Evolutionary conservation across 116 monocot species (phyloP).

Genomic region (Zostera marina): DNA sequence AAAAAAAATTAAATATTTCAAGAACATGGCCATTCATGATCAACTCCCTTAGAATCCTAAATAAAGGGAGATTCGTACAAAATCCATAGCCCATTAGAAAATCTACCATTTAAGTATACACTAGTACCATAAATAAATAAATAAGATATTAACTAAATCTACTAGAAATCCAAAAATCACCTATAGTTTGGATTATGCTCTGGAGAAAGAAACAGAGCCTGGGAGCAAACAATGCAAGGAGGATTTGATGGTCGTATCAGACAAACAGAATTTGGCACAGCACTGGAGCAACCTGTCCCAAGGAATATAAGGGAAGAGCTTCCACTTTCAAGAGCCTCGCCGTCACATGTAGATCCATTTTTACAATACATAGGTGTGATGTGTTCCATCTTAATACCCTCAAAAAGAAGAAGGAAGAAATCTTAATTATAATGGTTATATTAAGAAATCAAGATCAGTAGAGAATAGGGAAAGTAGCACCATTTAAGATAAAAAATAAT

Average conservation of each 20-base stretch:
- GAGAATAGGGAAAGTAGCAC: too few relatives aligned
- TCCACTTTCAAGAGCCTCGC: neutral
- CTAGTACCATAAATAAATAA: too few relatives aligned
- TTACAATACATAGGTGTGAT: neutral
- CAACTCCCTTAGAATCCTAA: neutral
- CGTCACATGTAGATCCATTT: neutral
- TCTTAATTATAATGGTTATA: too few relatives aligned
- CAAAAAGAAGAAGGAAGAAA: neutral
- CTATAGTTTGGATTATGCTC: conserved; percentile 86
- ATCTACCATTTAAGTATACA: too few relatives aligned
- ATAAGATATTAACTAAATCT: neutral
- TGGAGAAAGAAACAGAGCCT: conserved; percentile 49
- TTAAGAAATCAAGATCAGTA: too few relatives aligned
- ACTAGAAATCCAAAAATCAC: conserved; percentile 10
- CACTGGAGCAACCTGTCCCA: conserved; percentile 85
- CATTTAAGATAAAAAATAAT: too few relatives aligned
- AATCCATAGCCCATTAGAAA: too few relatives aligned
- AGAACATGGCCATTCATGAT: neutral
- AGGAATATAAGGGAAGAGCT: conserved; percentile 72
- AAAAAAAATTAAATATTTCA: neutral
- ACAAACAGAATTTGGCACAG: conserved; percentile 69
- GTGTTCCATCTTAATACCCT: neutral
- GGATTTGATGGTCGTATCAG: conserved; percentile 57
- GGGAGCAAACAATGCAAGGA: conserved; percentile 68
- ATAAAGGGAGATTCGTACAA: neutral